Evolutionary conservation across 2,329 filamentous ascomycete species (phyloP), one percentile per base, ranked within the genome.

Genomic region (Fusarium vanettenii): DNA sequence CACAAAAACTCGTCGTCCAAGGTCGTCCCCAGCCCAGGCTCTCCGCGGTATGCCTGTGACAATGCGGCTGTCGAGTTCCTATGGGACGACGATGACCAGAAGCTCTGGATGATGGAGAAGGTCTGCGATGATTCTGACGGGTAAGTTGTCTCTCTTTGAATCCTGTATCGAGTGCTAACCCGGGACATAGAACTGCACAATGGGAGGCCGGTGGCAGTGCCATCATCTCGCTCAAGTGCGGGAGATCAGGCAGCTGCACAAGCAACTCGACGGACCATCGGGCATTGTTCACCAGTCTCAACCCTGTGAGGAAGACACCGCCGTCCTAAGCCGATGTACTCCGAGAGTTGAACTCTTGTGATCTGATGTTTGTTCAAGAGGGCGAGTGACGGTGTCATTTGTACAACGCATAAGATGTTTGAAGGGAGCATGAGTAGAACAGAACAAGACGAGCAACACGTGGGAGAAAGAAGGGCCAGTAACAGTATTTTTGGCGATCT

Each of bases 21-120:
- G 39, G 81, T 85, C 10, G 64, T 75, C 14, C 39, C 31, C 7
- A 56, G 69, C 7, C 64, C 64, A 33, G 68, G 70, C 9, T 79
- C 81, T 2, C 76, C 82, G 11, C 81, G 86, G 41, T 89, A 82
- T 64, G 76, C 83, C 22, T 89, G 87, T 75, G 83, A 86, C 50
- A 77, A 86, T 75, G 11, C 60, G 1, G 63, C 78, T 10, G 80
- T 86, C 70, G 79, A 85, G 69, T 89, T 89, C 70, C 84, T 87
- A 72, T 88, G 80, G 81, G 52, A 77, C 14, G 52, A 75, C 25
- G 61, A 73, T 6, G 45, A 72, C 6, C 71, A 73, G 31, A 78
- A 79, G 43, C 71, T 88, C 50, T 84, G 82, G n/a, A 70, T 88
- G 77, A 80, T 87, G 50, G 86, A 89, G 80, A 80, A 81, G 31